These are phyloP conservation scores for Populus hybrid DNA, from an alignment of 441 rosid genomes.

Conservation along the genomic window DNA sequence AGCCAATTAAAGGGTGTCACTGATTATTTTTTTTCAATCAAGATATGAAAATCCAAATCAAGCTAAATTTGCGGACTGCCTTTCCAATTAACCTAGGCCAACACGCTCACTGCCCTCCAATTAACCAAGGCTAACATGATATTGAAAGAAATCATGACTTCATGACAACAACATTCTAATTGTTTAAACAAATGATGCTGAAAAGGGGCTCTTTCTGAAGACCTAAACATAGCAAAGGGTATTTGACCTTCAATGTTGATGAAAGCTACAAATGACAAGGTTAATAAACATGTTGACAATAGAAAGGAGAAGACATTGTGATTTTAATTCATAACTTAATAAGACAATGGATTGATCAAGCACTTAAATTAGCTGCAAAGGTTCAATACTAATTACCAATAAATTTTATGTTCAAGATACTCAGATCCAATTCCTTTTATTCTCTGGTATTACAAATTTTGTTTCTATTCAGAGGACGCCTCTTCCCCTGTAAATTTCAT, in stretches of 20 bases:
- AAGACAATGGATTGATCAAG: neutral
- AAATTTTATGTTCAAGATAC: too few relatives aligned
- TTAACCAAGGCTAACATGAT: neutral
- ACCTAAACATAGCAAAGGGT: neutral
- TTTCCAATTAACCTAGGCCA: too few relatives aligned
- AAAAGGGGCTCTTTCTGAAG: neutral
- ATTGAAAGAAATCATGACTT: neutral
- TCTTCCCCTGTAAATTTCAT: too few relatives aligned
- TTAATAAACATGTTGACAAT: neutral
- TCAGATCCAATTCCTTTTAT: too few relatives aligned
- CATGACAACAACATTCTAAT: neutral
- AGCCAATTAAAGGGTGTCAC: too few relatives aligned
- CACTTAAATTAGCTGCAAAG: neutral
- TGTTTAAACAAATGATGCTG: neutral
- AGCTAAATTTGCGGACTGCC: too few relatives aligned
- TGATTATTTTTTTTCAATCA: too few relatives aligned
- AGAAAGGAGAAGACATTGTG: neutral
- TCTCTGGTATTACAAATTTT: too few relatives aligned
- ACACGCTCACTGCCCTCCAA: too few relatives aligned
- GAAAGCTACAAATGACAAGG: neutral
- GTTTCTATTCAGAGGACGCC: too few relatives aligned
- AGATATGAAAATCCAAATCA: too few relatives aligned
- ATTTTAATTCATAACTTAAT: neutral
- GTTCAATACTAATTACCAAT: neutral
- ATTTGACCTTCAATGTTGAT: neutral